phyloP scores from a whole-genome alignment of 768 basidiomycete genomes.

The Candolleomyces eurysporus region DNA sequence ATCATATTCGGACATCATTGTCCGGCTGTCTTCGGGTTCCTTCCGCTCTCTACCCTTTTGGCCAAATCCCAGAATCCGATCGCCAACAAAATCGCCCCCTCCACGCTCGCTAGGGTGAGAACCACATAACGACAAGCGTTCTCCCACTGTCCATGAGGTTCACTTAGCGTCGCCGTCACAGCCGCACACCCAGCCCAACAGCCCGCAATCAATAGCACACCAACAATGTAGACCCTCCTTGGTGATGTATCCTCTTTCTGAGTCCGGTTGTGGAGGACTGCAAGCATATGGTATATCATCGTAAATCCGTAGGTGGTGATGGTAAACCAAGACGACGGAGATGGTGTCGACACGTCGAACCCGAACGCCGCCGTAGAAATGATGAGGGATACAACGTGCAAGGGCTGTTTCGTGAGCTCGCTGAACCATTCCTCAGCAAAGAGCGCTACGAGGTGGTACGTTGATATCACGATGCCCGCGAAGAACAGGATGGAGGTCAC shows the following conservation, averaged over 20 bases:
- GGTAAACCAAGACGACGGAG: constrained; percentile 1
- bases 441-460: not conserved
- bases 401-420: not conserved
- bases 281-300: constrained; percentile 1
- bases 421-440: not conserved
- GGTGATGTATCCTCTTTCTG: not conserved
- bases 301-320: not conserved
- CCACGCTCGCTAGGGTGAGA: not conserved
- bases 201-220: not conserved
- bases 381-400: not conserved
- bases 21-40: too few species aligned
- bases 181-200: not conserved
- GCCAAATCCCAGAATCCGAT: constrained; percentile 17
- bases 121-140: not conserved
- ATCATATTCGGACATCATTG: too few species aligned
- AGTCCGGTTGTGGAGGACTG: not conserved
- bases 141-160: not conserved
- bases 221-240: not conserved
- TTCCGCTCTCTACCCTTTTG: too few species aligned
- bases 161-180: not conserved
- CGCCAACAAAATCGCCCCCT: constrained; percentile 58
- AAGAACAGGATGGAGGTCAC: constrained; percentile 1
- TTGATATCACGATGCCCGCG: not conserved
- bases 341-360: not conserved
- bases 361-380: not conserved